Conservation (phyloP, 768 basidiomycete species). For the Russula earlei region DNA sequence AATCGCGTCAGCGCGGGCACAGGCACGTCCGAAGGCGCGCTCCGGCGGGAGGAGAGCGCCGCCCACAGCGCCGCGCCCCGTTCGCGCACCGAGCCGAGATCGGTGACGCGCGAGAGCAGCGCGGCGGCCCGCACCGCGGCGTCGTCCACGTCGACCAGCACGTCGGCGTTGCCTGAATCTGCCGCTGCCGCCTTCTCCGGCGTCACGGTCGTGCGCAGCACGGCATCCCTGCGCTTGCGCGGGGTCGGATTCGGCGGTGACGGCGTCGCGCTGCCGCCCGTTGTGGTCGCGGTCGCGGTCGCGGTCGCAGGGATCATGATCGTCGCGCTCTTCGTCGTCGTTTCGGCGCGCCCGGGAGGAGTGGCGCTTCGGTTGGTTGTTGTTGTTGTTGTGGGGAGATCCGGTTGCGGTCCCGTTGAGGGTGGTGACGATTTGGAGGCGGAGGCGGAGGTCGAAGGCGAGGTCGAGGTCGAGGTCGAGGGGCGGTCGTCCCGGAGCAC, state of each 20-base stretch:
- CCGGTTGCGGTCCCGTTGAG: not conserved
- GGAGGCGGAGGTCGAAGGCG: not conserved
- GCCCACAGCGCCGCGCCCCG: slow-evolving; percentile 9
- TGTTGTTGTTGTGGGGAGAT: too few relatives aligned
- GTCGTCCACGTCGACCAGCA: not conserved
- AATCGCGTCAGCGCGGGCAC: not conserved
- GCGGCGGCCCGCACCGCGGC: slow-evolving; percentile 2
- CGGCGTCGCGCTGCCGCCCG: too few relatives aligned
- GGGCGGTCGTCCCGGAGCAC: too few relatives aligned
- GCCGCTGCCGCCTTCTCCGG: too few relatives aligned
- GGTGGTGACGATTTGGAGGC: not conserved
- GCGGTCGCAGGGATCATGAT: too few relatives aligned
- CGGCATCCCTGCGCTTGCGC: slow-evolving; percentile 12
- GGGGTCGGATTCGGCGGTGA: not conserved
- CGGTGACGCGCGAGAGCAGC: slow-evolving; percentile 3
- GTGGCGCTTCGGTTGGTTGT: not conserved
- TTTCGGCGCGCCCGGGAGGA: too few relatives aligned
- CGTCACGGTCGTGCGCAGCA: not conserved
- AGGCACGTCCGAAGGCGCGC: not conserved
- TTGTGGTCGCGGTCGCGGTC: not conserved
- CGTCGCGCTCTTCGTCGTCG: too few relatives aligned
- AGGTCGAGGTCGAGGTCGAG: not conserved
- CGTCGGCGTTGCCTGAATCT: not conserved
- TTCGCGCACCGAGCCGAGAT: slow-evolving; percentile 9
- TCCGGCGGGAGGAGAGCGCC: not conserved